Percentiles rank a stretch among this genome's conserved stretches.
phyloP scores from a whole-genome alignment of 2,329 filamentous ascomycete species.

The Aspergillus sojae region DNA sequence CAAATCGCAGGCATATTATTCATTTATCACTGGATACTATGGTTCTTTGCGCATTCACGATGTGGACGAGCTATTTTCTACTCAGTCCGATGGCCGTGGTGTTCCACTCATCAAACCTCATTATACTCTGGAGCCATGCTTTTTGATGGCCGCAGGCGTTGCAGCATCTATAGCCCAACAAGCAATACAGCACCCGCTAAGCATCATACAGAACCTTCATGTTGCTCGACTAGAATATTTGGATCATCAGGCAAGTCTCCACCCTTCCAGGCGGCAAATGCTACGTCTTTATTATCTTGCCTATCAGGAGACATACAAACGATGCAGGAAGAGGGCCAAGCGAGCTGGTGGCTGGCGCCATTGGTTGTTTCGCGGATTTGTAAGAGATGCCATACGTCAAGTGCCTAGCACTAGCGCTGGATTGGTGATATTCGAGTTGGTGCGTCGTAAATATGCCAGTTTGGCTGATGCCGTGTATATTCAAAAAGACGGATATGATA shows the following conservation, averaged over 20 bases:
- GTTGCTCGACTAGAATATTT: constrained; percentile 62
- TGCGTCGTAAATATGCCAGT: constrained; percentile 62
- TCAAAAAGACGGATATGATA: constrained; percentile 63
- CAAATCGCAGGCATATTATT: constrained; percentile 65
- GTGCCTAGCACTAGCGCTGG: constrained; percentile 67
- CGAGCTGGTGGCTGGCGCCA: constrained; percentile 56
- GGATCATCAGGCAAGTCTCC: constrained; percentile 54
- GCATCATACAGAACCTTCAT: constrained; percentile 62
- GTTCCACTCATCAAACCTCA: constrained; percentile 60
- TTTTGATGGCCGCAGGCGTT: constrained; percentile 62
- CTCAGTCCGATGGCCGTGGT: constrained; percentile 33
- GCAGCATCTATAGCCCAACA: constrained; percentile 62
- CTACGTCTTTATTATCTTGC: constrained; percentile 61
- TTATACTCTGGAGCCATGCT: constrained; percentile 64
- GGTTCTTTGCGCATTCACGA: constrained; percentile 40
- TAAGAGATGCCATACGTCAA: constrained; percentile 59
- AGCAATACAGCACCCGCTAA: constrained; percentile 60
- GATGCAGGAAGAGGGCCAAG: constrained; percentile 55
- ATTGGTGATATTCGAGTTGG: constrained; percentile 66
- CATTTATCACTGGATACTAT: constrained; percentile 63
- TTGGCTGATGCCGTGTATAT: constrained; percentile 57
- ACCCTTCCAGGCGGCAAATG: constrained; percentile 45
- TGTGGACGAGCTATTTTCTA: constrained; percentile 32
- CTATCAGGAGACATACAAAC: constrained; percentile 61
- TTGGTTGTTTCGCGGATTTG: constrained; percentile 62